Evolutionary conservation across 2,329 filamentous ascomycete genomes (phyloP).

Genomic region (Hypoxylon sp.): DNA sequence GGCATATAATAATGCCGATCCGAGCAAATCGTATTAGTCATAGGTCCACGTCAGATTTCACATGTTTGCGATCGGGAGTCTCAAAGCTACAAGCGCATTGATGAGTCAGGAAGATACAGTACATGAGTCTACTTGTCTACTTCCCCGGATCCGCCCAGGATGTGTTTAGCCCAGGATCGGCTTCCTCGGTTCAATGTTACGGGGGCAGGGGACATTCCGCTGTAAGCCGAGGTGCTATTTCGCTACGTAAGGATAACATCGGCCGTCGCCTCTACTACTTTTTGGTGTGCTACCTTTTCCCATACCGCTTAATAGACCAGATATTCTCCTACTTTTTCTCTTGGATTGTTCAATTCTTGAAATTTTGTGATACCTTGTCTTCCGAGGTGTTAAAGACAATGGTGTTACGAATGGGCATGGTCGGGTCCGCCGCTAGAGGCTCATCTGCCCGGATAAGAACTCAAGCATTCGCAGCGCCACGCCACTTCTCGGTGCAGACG

Average conservation of each 20-base stretch:
- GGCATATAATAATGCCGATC: background rate
- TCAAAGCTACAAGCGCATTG: conserved; percentile 2
- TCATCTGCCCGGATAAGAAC: conserved; percentile 35
- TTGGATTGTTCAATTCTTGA: background rate
- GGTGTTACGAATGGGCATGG: conserved; percentile 41
- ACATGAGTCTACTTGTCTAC: conserved; percentile 1
- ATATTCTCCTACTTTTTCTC: background rate
- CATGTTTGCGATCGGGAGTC: background rate
- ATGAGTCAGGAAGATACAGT: background rate
- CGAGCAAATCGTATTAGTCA: background rate
- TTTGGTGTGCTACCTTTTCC: conserved; percentile 3
- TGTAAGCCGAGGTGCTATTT: conserved; percentile 43
- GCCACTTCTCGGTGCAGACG: conserved; percentile 61
- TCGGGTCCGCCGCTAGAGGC: conserved; percentile 41
- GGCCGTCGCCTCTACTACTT: conserved; percentile 1
- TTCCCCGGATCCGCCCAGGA: conserved; percentile 31
- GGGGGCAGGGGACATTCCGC: conserved; percentile 34
- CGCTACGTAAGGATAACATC: conserved; percentile 24
- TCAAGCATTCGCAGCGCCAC: conserved; percentile 47
- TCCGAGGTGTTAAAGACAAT: conserved; percentile 39
- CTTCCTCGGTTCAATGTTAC: conserved; percentile 31
- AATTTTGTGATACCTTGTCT: background rate
- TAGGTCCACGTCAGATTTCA: too few species aligned
- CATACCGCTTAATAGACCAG: background rate
- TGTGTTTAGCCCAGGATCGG: conserved; percentile 11